Base-by-base conservation (phyloP, 1,284 basidiomycete species). In the Ganoderma resinaceum region DNA sequence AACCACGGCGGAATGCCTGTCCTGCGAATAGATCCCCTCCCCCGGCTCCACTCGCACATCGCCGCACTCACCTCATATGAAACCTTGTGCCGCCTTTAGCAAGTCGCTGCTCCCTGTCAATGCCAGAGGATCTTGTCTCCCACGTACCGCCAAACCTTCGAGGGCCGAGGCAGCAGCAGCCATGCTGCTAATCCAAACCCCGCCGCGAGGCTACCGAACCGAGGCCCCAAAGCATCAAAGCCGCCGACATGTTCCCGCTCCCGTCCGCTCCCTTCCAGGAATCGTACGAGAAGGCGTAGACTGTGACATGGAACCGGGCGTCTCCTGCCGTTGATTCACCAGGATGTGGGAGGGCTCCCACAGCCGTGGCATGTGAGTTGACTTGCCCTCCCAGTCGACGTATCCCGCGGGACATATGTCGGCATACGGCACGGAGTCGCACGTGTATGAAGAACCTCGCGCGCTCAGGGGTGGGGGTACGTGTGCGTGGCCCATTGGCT, bases 331-430 rank as follows among this genome's bases (percentile, higher is more conserved):
- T 38, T 5, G 26, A 20, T 57, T 64, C 60, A 35, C 66, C 43
- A 31, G 53, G 37, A 37, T 66, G 69, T 72, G 71, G 61, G 69
- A 72, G 23, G 31, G 35, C 55, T 72, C 71, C 69, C 71, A 72
- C 71, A 68, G 58, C 63, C 71, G 71, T 72, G 71, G 67, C 62
- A 67, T 55, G 52, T 62, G 46, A 61, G 58, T 20, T 33, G 42
- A 46, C 63, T 60, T 64, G 61, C 49, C 40, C 49, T 23, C 52
- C 23, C 62, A 49, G 40, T 57, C 46, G 58, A 49, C 38, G 23
- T 33, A 53, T 31, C 61, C 46, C 49, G 46, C 61, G 61, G 61
- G 46, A 64, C 38, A 65, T 38, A 26, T 60, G 37, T 26, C n/a
- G 58, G 58, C 31, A 58, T 12, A 60, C 35, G 37, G 23, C 23